phyloP scores from a whole-genome alignment of 2,329 filamentous ascomycete genomes.

The Aspergillus sp. region DNA sequence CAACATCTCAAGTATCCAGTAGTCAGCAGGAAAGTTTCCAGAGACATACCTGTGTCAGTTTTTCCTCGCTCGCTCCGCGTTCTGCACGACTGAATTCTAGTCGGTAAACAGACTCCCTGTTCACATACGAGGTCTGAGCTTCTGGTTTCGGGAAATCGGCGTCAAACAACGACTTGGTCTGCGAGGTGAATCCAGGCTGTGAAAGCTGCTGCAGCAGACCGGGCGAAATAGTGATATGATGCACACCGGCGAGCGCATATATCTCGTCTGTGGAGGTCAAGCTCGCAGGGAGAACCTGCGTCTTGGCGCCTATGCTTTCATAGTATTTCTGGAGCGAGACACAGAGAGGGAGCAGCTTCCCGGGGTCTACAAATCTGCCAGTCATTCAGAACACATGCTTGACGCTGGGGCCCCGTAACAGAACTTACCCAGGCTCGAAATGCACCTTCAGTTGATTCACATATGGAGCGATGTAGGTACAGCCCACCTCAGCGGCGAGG shows the following conservation, averaged over 20 bases:
- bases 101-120: conserved; percentile 55
- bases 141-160: conserved; percentile 16
- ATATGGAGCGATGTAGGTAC: conserved; percentile 67
- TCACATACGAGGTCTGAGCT: conserved; percentile 31
- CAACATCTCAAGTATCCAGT: not conserved
- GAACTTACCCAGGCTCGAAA: conserved; percentile 50
- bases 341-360: conserved; percentile 52
- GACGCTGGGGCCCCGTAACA: not conserved
- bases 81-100: conserved; percentile 56
- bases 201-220: conserved; percentile 55
- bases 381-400: not conserved
- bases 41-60: conserved; percentile 49
- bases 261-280: conserved; percentile 63
- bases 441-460: conserved; percentile 69
- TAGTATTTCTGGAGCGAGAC: conserved; percentile 60
- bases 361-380: conserved; percentile 29
- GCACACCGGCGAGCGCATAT: conserved; percentile 61
- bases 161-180: conserved; percentile 37
- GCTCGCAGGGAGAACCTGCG: conserved; percentile 61
- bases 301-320: conserved; percentile 45
- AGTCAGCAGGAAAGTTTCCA: not conserved
- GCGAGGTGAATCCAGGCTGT: conserved; percentile 41
- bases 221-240: conserved; percentile 65
- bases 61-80: conserved; percentile 50
- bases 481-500: conserved; percentile 61